A percentile compares a stretch with the other conserved stretches of the same genome.
These are phyloP conservation scores for Plasmodium falciparum DNA, from an alignment of 169 alveolate genomes.

Conservation along the genomic window DNA sequence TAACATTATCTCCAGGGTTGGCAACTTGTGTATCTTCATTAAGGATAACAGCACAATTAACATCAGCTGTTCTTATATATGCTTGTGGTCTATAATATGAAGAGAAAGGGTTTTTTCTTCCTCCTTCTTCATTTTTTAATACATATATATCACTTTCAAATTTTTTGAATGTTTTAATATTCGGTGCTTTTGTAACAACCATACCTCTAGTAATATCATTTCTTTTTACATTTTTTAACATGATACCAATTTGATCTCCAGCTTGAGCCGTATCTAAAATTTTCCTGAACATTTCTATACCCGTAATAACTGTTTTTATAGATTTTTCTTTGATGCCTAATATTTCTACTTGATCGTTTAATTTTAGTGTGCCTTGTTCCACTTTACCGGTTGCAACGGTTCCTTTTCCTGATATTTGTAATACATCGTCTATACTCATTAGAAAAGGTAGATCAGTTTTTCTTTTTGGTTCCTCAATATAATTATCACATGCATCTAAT, in stretches of 20 bases:
- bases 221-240: slow-evolving; percentile 91
- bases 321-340: slow-evolving; percentile 91
- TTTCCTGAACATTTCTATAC: slow-evolving; percentile 95
- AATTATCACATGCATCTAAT: slow-evolving; percentile 91
- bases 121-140: slow-evolving; percentile 96
- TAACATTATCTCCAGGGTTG: slow-evolving; percentile 87
- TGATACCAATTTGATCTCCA: slow-evolving; percentile 96
- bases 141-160: slow-evolving; percentile 94
- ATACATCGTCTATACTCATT: slow-evolving; percentile 91
- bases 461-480: slow-evolving; percentile 89
- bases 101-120: slow-evolving; percentile 95
- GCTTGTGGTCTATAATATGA: slow-evolving; percentile 96
- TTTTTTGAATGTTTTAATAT: slow-evolving; percentile 87
- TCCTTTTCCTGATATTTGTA: slow-evolving; percentile 94
- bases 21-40: slow-evolving; percentile 87
- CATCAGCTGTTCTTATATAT: slow-evolving; percentile 96
- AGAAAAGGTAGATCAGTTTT: slow-evolving; percentile 91
- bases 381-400: slow-evolving; percentile 96
- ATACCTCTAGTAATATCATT: slow-evolving; percentile 93
- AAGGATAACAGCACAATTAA: slow-evolving; percentile 91
- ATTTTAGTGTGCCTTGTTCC: slow-evolving; percentile 93
- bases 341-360: slow-evolving; percentile 93
- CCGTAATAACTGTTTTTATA: slow-evolving; percentile 85
- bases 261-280: slow-evolving; percentile 94
- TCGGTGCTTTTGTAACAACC: slow-evolving; percentile 91